Base-by-base conservation (phyloP, 352 stramenopile species). In the Pythium vanterpoolii region DNA sequence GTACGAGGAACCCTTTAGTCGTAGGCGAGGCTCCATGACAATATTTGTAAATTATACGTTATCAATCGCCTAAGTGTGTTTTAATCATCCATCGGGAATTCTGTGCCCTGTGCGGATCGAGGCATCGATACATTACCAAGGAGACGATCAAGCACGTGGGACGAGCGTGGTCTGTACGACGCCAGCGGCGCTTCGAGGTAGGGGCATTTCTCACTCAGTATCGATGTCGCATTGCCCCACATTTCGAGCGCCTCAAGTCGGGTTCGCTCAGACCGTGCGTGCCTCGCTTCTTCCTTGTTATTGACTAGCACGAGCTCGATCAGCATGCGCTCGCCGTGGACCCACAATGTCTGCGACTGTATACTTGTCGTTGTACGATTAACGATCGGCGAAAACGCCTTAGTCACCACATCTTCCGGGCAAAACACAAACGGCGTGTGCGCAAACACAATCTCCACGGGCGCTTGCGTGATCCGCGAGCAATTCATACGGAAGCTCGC, bases 401-500 rank as follows among this genome's bases (percentile, higher is more conserved):
- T 56, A n/a, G n/a, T 49, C 30, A 21, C 21, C 2, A 63, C 9
- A 21, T 56, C 50, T 7, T 40, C 53, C 3, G 48, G 61, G 36
- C 61, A 68, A 31, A 68, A 60, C 18, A 68, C 54, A 36, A 68
- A 62, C 8, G 61, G 61, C 10, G 40, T 33, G 14, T 42, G 45
- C 5, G 61, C 61, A 23, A 68, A 68, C 10, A 68, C 24, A 34
- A 61, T 52, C 52, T 68, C 61, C 10, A 68, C 40, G 6, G 61
- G 61, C 3, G 61, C n/a, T 16, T 51, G 26, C 1, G 13, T 9
- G 7, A 10, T 23, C 13, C 39, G 16, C 23, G 54, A 56, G 42
- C 61, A 68, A n/a, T 68, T 68, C 19, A 63, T 46, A 2, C 53
- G 61, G 40, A 68, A 68, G 38, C 24, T 68, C 5, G 33, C 7